Base-by-base conservation (phyloP, 1,284 basidiomycete species). In the Cystobasidium slooffiae region DNA sequence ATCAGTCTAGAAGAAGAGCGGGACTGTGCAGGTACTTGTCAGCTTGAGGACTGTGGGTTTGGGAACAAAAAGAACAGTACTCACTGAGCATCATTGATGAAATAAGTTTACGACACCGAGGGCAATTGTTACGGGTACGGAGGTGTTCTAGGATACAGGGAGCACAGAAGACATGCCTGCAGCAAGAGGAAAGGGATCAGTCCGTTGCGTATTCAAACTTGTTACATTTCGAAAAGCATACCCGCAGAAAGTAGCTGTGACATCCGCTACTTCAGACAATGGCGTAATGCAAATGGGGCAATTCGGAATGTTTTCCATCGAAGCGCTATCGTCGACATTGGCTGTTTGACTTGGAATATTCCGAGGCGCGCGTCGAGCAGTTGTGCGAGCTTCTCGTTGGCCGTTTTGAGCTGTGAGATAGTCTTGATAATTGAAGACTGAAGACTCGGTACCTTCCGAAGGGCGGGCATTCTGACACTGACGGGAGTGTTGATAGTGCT, bases 231-330 rank as follows among this genome's bases (percentile, higher is more conserved):
- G 6, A 47, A n/a, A 16, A 51, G 12, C 69, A 52, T 24, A 63
- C 69, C 69, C 69, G 69, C 69, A 72, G 24, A 72, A 64, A 12
- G 69, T 72, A 8, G 69, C 69, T 20, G 59, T 44, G 8, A 72
- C 47, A 10, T 72, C 61, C 39, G n/a, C 37, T 5, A 62, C 69
- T 5, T 64, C 69, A 7, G 69, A 24, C 10, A 72, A n/a, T 22
- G 49, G 46, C 12, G 43, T 72, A 9, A 72, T 41, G 47, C 69
- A 72, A 7, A 72, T 72, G 7, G 69, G 59, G 39, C 69, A 72
- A 9, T 20, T 49, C 10, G 61, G 69, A 14, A 63, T 44, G 20
- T 68, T 31, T 16, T 68, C 53, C 7, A 64, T n/a, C 22, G 59
- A 43, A 16, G 43, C 14, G n/a, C 20, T 51, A 4, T 39, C 41